phyloP scores from a whole-genome alignment of 331 rosid species.

The Dryas integrifolia region DNA sequence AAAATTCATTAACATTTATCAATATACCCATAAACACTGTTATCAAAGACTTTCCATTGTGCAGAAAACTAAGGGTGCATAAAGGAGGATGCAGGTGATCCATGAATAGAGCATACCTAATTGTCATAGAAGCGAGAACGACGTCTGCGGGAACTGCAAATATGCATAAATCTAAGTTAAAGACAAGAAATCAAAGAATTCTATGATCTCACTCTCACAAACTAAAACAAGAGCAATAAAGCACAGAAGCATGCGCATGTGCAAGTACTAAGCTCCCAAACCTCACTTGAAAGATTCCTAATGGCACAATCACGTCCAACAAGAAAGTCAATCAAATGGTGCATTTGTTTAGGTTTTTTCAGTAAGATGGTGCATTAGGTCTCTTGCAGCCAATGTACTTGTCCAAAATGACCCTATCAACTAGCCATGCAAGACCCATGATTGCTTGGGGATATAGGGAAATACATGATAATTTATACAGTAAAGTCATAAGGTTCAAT shows the following conservation, averaged over 20 bases:
- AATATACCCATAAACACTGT: too few relatives aligned
- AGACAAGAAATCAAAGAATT: constrained; percentile 6
- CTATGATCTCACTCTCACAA: background rate
- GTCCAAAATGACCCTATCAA: background rate
- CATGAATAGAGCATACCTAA: constrained; percentile 57
- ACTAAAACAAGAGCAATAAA: constrained; percentile 11
- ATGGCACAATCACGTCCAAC: background rate
- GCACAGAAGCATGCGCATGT: background rate
- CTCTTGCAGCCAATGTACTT: background rate
- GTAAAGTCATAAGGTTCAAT: background rate
- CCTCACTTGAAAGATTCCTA: background rate
- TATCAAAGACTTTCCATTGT: background rate
- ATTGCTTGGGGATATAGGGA: background rate
- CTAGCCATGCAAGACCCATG: background rate
- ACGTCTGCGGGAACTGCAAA: constrained; percentile 66
- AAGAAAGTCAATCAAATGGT: background rate
- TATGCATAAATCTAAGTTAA: constrained; percentile 14
- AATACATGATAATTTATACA: background rate
- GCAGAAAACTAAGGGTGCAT: background rate
- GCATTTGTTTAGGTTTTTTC: background rate
- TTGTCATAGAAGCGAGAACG: constrained; percentile 79
- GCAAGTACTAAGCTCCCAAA: background rate
- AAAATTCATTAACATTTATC: too few relatives aligned
- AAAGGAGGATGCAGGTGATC: constrained; percentile 6
- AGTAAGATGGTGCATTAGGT: background rate